Conservation (phyloP, 176 grass and related monocot species). For the Juncus inflexus region DNA sequence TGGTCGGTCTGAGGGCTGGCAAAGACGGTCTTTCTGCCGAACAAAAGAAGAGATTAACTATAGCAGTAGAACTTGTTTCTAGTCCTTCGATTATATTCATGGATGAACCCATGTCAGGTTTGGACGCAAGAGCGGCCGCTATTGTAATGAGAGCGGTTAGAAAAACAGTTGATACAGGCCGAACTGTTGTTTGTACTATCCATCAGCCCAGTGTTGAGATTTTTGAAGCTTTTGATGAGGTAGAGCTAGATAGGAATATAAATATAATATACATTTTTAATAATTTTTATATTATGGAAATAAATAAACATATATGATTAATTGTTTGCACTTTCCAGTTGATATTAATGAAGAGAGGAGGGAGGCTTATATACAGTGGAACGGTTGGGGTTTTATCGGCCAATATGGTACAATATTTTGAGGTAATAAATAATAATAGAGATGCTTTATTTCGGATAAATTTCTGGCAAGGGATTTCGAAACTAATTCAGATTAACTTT, state of each 20-base stretch:
- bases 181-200: constrained; percentile 89
- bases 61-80: constrained; percentile 81
- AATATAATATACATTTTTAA: too few species aligned
- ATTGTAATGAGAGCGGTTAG: constrained; percentile 93
- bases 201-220: constrained; percentile 94
- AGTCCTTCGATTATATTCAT: constrained; percentile 95
- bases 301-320: too few species aligned
- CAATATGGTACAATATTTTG: constrained; percentile 85
- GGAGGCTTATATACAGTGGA: constrained; percentile 72
- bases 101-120: constrained; percentile 81
- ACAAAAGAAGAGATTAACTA: constrained; percentile 83
- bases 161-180: constrained; percentile 91
- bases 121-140: constrained; percentile 83
- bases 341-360: constrained; percentile 93
- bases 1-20: constrained; percentile 65
- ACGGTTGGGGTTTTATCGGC: constrained; percentile 60
- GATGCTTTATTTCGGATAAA: too few species aligned
- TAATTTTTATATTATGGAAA: too few species aligned
- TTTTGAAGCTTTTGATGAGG: constrained; percentile 98
- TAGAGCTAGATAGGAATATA: too few species aligned
- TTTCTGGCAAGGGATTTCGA: too few species aligned
- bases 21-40: constrained; percentile 66
- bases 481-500: too few species aligned
- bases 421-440: constrained; percentile 76
- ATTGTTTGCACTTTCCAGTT: constrained; percentile 47